A percentile compares a stretch with the other conserved stretches of the same genome.
phyloP scores from a whole-genome alignment of 1,284 basidiomycete genomes.

The Phellopilus nigrolimitatus region DNA sequence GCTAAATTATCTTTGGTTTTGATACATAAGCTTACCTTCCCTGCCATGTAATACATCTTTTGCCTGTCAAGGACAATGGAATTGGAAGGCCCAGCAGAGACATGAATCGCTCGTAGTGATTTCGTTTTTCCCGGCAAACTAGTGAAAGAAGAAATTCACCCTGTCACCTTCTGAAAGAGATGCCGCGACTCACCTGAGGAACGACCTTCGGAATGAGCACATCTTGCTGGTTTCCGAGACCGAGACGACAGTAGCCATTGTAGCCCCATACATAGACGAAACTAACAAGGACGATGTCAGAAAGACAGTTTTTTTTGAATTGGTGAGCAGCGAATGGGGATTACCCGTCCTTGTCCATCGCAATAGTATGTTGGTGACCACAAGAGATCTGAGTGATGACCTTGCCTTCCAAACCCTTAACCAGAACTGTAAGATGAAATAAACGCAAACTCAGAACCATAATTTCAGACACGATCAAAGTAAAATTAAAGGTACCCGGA shows the following conservation, averaged over 20 bases:
- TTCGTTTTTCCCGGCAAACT: slow-evolving; percentile 73
- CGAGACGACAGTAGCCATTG: slow-evolving; percentile 77
- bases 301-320: slow-evolving; percentile 2
- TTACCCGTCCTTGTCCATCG: slow-evolving; percentile 72
- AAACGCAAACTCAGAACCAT: slow-evolving; percentile 1
- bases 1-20: not conserved
- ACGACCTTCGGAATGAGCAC: slow-evolving; percentile 71
- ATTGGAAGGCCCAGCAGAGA: slow-evolving; percentile 80
- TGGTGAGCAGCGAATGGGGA: slow-evolving; percentile 22
- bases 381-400: slow-evolving; percentile 79
- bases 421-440: slow-evolving; percentile 44
- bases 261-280: slow-evolving; percentile 86
- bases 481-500: slow-evolving; percentile 49
- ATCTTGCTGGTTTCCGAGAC: slow-evolving; percentile 83
- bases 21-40: slow-evolving; percentile 49
- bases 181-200: slow-evolving; percentile 48
- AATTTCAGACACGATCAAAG: slow-evolving; percentile 11
- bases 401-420: slow-evolving; percentile 69
- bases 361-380: slow-evolving; percentile 84
- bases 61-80: slow-evolving; percentile 83
- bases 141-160: slow-evolving; percentile 4
- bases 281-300: slow-evolving; percentile 32
- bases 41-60: slow-evolving; percentile 80
- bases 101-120: slow-evolving; percentile 56
- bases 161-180: not conserved